Base-by-base conservation (phyloP, 2,329 filamentous ascomycete genomes). In the Microdochium bolleyi region DNA sequence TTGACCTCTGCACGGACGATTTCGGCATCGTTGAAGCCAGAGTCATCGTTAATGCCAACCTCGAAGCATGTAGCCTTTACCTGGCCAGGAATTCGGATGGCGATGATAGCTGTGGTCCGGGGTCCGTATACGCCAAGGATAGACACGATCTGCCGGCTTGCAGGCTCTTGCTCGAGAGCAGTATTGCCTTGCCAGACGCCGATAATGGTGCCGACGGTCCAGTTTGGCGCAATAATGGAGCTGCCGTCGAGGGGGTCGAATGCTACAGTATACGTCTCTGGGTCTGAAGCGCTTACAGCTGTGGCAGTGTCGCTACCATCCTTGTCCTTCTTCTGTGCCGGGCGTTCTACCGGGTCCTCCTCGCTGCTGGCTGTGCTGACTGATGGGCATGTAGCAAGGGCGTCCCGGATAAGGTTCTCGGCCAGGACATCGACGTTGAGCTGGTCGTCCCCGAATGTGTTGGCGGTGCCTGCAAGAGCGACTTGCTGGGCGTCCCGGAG, bases 161-260 rank as follows among this genome's bases (percentile, higher is more conserved):
- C 57, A 0, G 78, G 75, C 1, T 55, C 51, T 50, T 71, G 69
- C 2, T 60, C 56, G 1, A 82, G 67, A 0, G 77, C 75, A 0
- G 74, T 71, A 0, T 57, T 37, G 2, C 77, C 77, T 27, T 75
- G 72, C 79, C 82, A 85, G 38, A 85, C 65, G 8, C 82, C 81
- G 16, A 83, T 66, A 55, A 85, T 85, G 49, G 80, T 75, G 22
- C 79, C 79, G 9, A 82, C 79, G 1, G 76, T 72, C 78, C 78
- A 82, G 60, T 82, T 82, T 1, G 79, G 71, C 0, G 70, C 76
- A 46, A 82, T 80, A 59, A 82, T 82, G 56, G 78, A 84, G 63
- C 77, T 82, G 11, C 82, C 82, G 57, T 85, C 82, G 0, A 85
- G 73, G 0, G 82, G 82, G 58, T 85, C 82, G 58, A 85, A 85